Evolutionary conservation across 2,329 filamentous ascomycete genomes (phyloP), one percentile per base, ranked within the genome.

Genomic region (Colletotrichum karsti): DNA sequence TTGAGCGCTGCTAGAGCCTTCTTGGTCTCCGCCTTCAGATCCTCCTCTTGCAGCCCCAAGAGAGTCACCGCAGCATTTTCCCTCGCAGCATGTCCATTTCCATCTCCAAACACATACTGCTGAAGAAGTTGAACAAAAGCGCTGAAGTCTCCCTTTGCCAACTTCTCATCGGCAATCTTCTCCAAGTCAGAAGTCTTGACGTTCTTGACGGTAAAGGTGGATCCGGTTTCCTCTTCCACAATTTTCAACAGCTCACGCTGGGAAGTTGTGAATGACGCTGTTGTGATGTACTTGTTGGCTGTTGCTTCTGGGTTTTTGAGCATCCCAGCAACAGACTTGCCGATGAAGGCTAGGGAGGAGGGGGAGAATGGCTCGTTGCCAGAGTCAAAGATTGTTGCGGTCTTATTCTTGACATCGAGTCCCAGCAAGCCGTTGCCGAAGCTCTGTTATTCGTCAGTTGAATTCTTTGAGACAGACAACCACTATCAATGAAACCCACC

Each of bases 201-300:
- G 7, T 74, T 76, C 3, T 79, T 81, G 2, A 90, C 79, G 0
- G 80, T 78, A 81, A 84, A 90, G 67, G 85, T 85, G 18, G 78
- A 73, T 2, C 83, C 84, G 0, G 85, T 87, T 10, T 82, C 77
- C 63, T 85, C 83, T 76, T 92, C 87, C 3, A 87, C 77, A 1
- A 82, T 74, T 12, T 78, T 76, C 2, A 91, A 73, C 2, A 92
- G 76, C 70, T 91, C 82, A 18, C 87, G 86, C 76, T 91, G 89
- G 1, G 85, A 84, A 0, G 85, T 83, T 30, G 84, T 84, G 71
- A 90, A 88, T 1, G 85, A 89, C 3, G 87, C 84, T 15, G 91
- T 78, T 56, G 83, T 83, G 30, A 92, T 75, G 74, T 89, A 87
- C 68, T 85, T 81, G 74, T 92, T 91, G 37, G 81, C 83, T 0